These are phyloP conservation scores for Zizania palustris DNA, from an alignment of 202 grass and related monocot species.

Conservation along the genomic window DNA sequence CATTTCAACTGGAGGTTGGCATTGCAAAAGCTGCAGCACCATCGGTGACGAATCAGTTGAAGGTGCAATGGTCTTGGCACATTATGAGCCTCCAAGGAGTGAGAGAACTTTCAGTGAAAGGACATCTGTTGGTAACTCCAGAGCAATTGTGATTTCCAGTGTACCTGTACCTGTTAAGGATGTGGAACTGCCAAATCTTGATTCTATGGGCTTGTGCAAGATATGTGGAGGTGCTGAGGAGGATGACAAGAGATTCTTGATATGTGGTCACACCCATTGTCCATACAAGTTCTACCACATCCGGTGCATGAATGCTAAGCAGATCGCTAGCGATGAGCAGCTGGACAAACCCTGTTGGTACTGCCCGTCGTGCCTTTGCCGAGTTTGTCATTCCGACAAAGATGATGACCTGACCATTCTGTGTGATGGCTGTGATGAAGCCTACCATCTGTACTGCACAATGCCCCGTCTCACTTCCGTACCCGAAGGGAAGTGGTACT, in stretches of 20 bases:
- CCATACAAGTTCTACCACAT: slow-evolving; percentile 79
- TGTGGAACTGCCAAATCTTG: slow-evolving; percentile 42
- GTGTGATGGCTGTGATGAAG: slow-evolving; percentile 76
- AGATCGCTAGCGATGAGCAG: slow-evolving; percentile 59
- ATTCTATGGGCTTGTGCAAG: slow-evolving; percentile 55
- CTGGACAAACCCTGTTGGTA: slow-evolving; percentile 64
- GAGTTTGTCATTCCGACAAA: slow-evolving; percentile 68
- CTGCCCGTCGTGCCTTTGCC: slow-evolving; percentile 83
- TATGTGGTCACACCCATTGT: slow-evolving; percentile 62
- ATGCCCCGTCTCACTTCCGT: slow-evolving; percentile 51
- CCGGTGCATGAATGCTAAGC: slow-evolving; percentile 59
- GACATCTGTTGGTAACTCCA: slow-evolving; percentile 44
- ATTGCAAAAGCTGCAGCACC: slow-evolving; percentile 52
- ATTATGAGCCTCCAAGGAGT: slow-evolving; percentile 21
- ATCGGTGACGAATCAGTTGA: slow-evolving; percentile 30
- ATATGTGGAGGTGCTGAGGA: slow-evolving; percentile 71
- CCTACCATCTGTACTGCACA: slow-evolving; percentile 84
- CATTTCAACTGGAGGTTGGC: slow-evolving; percentile 59
- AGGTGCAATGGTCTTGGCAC: slow-evolving; percentile 18
- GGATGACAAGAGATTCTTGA: slow-evolving; percentile 65
- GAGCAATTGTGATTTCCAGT: slow-evolving; percentile 38
- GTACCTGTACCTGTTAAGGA: slow-evolving; percentile 36
- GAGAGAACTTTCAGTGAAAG: slow-evolving; percentile 18
- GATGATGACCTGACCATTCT: slow-evolving; percentile 72
- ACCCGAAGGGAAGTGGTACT: slow-evolving; percentile 65